Evolutionary conservation across 345 rosid species (phyloP).

Genomic region (Cochlearia excelsa): DNA sequence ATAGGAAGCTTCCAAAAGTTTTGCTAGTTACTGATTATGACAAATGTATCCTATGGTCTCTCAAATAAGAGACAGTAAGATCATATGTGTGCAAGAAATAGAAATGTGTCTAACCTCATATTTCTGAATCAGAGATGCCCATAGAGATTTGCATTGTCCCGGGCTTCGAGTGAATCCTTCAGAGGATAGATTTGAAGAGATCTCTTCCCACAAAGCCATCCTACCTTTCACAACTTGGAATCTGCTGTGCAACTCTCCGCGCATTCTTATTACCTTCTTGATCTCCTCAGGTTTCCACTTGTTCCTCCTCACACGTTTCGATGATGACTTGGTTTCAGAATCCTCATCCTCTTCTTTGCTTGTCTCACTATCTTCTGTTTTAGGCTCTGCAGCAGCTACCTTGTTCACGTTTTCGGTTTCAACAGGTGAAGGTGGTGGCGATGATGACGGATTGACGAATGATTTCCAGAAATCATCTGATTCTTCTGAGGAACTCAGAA

Average conservation of each 20-base stretch:
- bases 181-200: constrained; percentile 53
- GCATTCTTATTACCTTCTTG: constrained; percentile 63
- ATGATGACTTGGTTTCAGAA: constrained; percentile 45
- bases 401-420: constrained; percentile 32
- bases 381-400: constrained; percentile 26
- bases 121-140: constrained; percentile 86
- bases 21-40: not conserved
- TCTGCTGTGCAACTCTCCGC: constrained; percentile 62
- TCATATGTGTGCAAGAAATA: not conserved
- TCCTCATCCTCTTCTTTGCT: constrained; percentile 41
- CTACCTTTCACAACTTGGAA: constrained; percentile 80
- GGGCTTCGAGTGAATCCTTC: constrained; percentile 73
- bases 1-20: too few species aligned
- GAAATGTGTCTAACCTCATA: constrained; percentile 54
- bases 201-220: constrained; percentile 95
- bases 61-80: not conserved
- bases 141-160: constrained; percentile 83
- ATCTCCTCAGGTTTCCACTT: constrained; percentile 94
- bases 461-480: constrained; percentile 68
- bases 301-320: constrained; percentile 52
- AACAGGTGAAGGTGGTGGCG: constrained; percentile 35
- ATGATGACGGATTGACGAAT: constrained; percentile 41
- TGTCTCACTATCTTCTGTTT: constrained; percentile 36
- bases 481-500: constrained; percentile 36
- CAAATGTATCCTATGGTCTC: not conserved